A percentile compares a stretch with the other conserved stretches of the same genome.
Conservation (phyloP, 176 grass and related monocot species). For the Cenchrus purpureus region DNA sequence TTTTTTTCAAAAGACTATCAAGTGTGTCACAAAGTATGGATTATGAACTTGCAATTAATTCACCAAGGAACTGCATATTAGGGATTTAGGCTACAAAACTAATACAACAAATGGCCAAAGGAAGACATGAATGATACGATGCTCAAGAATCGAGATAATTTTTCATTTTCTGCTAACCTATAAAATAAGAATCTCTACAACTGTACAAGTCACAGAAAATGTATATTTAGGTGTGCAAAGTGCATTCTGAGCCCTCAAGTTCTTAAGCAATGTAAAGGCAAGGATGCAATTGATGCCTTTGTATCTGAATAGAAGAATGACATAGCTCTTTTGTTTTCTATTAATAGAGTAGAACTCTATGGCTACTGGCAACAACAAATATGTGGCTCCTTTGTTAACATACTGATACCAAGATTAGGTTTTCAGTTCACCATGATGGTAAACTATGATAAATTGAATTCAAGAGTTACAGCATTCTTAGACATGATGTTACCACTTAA, state of each 20-base stretch:
- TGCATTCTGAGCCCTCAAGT: neutral
- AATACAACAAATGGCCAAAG: neutral
- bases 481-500: neutral
- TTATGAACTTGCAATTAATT: conserved; percentile 12
- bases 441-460: conserved; percentile 23
- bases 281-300: neutral
- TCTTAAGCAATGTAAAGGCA: conserved; percentile 6
- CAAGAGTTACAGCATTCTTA: neutral
- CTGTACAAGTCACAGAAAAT: neutral
- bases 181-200: conserved; percentile 15
- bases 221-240: conserved; percentile 9
- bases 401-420: conserved; percentile 1
- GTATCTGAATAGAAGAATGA: conserved; percentile 17
- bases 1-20: neutral
- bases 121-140: conserved; percentile 14
- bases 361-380: neutral
- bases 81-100: neutral
- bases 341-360: conserved; percentile 2
- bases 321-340: conserved; percentile 9
- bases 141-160: neutral
- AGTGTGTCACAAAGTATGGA: neutral
- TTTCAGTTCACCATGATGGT: neutral
- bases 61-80: neutral
- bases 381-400: neutral
- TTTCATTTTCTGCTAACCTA: neutral